A percentile compares a stretch with the other conserved stretches of the same genome.
phyloP scores from a whole-genome alignment of 2,329 filamentous ascomycete genomes.

The Ophiostoma novo-ulmi region DNA sequence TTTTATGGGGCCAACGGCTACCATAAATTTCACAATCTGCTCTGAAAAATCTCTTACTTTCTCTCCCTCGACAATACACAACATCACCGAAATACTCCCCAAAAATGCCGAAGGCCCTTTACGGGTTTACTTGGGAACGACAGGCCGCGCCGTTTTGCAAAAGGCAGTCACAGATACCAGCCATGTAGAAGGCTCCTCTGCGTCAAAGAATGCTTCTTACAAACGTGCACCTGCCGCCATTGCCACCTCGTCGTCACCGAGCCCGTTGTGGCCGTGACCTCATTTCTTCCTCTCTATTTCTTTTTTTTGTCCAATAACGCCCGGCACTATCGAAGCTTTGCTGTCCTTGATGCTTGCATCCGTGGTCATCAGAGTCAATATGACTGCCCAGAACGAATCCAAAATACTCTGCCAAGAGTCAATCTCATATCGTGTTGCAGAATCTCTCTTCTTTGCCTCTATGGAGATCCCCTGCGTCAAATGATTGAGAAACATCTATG shows the following conservation, averaged over 20 bases:
- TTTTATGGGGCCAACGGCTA: background rate
- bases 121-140: background rate
- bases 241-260: background rate
- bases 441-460: slow-evolving; percentile 62
- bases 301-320: background rate
- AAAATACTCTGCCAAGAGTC: slow-evolving; percentile 77
- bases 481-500: slow-evolving; percentile 67
- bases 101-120: background rate
- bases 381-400: slow-evolving; percentile 70
- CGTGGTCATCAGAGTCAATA: slow-evolving; percentile 81
- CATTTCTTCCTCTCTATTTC: background rate
- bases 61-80: slow-evolving; percentile 2
- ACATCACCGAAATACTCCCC: background rate
- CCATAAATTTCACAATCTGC: slow-evolving; percentile 20
- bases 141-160: background rate
- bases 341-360: slow-evolving; percentile 48
- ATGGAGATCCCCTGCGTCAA: slow-evolving; percentile 83
- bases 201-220: background rate
- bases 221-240: background rate
- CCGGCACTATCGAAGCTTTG: slow-evolving; percentile 88
- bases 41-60: slow-evolving; percentile 17
- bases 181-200: background rate
- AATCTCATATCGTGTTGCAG: slow-evolving; percentile 93
- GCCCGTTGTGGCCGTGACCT: slow-evolving; percentile 13
- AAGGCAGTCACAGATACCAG: background rate